Percentiles rank a stretch among this genome's conserved stretches.
These are phyloP conservation scores for Aspergillus cavernicola DNA, from an alignment of 495 filamentous ascomycete genomes.

Conservation along the genomic window DNA sequence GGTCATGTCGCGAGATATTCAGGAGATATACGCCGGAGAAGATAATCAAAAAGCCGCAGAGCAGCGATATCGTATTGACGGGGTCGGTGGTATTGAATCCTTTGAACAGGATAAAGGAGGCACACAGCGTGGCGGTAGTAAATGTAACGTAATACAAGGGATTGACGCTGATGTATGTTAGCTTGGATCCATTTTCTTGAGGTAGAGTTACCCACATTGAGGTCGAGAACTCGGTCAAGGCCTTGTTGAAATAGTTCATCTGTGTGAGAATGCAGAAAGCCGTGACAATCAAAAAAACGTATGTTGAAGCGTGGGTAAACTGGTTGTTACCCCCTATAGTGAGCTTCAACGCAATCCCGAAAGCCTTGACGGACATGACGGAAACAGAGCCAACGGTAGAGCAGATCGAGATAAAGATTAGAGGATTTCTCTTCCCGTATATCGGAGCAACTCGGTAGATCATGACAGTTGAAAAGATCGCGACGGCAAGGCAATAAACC, in stretches of 20 bases:
- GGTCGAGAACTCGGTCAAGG: constrained; percentile 92
- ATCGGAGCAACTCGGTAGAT: constrained; percentile 88
- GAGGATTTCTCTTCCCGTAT: constrained; percentile 89
- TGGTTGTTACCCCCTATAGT: constrained; percentile 91
- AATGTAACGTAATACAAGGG: constrained; percentile 99
- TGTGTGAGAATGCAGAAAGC: constrained; percentile 92
- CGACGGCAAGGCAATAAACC: constrained; percentile 71
- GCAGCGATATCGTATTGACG: constrained; percentile 88
- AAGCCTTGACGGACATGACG: constrained; percentile 98
- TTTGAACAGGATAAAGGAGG: constrained; percentile 94
- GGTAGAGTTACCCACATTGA: constrained; percentile 67
- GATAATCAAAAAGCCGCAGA: constrained; percentile 93
- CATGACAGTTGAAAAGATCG: constrained; percentile 83
- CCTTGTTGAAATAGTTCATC: constrained; percentile 99
- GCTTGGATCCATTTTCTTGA: constrained; percentile 1
- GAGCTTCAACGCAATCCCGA: constrained; percentile 93
- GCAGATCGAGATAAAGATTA: constrained; percentile 96
- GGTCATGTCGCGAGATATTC: constrained; percentile 88
- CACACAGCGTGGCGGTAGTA: constrained; percentile 89
- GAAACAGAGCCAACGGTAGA: constrained; percentile 94
- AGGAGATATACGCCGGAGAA: constrained; percentile 97
- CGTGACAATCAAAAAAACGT: constrained; percentile 92
- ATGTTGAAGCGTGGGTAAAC: constrained; percentile 88
- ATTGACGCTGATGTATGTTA: constrained; percentile 71
- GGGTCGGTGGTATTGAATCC: constrained; percentile 96